Percentiles rank a stretch among this genome's conserved stretches.
Conservation (phyloP, 148 eudicot genomes). For the Camellia japonica region DNA sequence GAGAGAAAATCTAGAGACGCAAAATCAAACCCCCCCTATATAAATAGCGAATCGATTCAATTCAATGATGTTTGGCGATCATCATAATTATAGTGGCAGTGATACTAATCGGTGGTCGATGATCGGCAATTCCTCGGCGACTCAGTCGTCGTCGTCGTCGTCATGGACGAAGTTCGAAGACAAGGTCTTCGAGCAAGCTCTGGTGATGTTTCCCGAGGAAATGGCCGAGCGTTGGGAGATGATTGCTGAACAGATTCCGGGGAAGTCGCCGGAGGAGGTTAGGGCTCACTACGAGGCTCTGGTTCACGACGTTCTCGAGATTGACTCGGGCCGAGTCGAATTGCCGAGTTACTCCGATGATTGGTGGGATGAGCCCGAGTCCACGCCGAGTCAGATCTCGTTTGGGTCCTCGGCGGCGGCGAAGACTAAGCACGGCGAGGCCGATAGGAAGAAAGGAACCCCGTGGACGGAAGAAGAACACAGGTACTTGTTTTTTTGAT, state of each 20-base stretch:
- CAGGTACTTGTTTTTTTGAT: slow-evolving; percentile 26
- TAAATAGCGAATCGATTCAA: not conserved
- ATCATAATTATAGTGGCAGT: not conserved
- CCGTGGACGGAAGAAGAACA: slow-evolving; percentile 73
- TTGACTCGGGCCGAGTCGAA: slow-evolving; percentile 55
- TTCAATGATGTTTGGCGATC: not conserved
- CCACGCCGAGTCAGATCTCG: slow-evolving; percentile 32
- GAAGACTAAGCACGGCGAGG: slow-evolving; percentile 26
- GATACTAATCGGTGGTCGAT: not conserved
- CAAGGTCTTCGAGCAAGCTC: slow-evolving; percentile 47
- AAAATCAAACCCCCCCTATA: not conserved
- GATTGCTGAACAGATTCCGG: slow-evolving; percentile 40
- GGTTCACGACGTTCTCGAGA: slow-evolving; percentile 41
- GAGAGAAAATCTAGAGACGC: no score
- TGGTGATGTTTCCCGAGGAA: slow-evolving; percentile 38
- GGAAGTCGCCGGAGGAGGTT: slow-evolving; percentile 45
- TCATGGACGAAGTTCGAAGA: slow-evolving; percentile 43
- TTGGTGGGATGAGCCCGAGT: slow-evolving; percentile 5
- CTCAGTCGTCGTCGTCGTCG: not conserved
- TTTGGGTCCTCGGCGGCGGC: slow-evolving; percentile 20
- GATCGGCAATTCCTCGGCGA: slow-evolving; percentile 3
- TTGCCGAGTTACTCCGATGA: slow-evolving; percentile 41
- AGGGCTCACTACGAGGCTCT: slow-evolving; percentile 47
- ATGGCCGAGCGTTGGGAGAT: slow-evolving; percentile 36
- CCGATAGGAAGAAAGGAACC: slow-evolving; percentile 50